Base-by-base conservation (phyloP, 2,329 filamentous ascomycete genomes). In the Botryotinia narcissicola region DNA sequence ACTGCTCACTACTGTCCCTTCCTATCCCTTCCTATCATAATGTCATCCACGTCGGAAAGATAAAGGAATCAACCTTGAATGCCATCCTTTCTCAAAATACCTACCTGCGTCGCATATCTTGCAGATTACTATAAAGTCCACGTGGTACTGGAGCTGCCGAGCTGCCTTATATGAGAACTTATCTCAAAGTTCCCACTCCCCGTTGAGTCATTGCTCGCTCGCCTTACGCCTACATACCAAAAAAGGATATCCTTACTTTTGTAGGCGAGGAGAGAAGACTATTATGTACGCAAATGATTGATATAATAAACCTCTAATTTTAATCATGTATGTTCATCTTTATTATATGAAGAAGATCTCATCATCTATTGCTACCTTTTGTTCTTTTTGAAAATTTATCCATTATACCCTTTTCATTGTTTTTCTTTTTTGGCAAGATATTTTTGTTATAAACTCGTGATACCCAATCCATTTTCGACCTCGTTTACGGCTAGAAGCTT, bases 281-380 rank as follows among this genome's bases (percentile, higher is more conserved):
- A 51, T 63, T 71, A 63, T 71, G 69, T 71, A 63, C 59, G 42
- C 60, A 37, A 71, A 51, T 32, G 32, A 48, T 68, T 42, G 64
- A 54, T 54, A 54, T 54, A 68, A 68, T 14, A 68, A 68, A 40
- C 64, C 10, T 54, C 35, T 16, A 42, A 54, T 54, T 42, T 64
- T 5, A 57, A 63, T 63, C 69, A 40, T 54, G 32, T 40, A 54
- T 40, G 4, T 18, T 14, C 16, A 40, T 40, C 35, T 57, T 32
- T 25, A 57, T 42, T 51, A 51, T 51, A n/a, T 51, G 48, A 57
- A 42, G 48, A 57, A 10, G 35, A 25, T 57, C 54, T 20, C n/a
- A 32, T 29, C 48, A 14, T 68, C 37, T 20, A 9, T 25, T 57
- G 20, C 48, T 42, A 32, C 9, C 35, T 68, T 32, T 32, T 32